These are phyloP conservation scores for Cornus suecica DNA, from an alignment of 148 eudicot genomes.

Conservation along the genomic window DNA sequence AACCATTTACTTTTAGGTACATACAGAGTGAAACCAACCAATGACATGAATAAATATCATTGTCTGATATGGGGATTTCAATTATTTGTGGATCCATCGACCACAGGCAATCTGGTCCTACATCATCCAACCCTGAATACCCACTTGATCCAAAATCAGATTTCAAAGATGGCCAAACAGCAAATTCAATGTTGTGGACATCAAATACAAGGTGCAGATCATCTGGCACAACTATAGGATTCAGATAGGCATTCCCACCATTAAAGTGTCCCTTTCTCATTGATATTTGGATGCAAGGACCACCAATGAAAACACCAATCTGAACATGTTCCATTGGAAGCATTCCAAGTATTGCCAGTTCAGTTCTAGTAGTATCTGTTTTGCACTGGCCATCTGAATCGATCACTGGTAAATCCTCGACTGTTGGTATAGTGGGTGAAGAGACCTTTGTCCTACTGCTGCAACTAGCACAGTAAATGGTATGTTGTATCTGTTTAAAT, in stretches of 20 bases:
- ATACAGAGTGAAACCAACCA: conserved; percentile 37
- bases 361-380: conserved; percentile 33
- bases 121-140: conserved; percentile 25
- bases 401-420: conserved; percentile 17
- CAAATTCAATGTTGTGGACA: conserved; percentile 45
- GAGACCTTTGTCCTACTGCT: conserved; percentile 14
- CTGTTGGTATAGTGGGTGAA: conserved; percentile 26
- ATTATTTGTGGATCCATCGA: conserved; percentile 31
- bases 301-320: conserved; percentile 58
- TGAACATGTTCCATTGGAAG: conserved; percentile 62
- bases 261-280: conserved; percentile 34
- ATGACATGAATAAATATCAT: conserved; percentile 38
- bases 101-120: conserved; percentile 24
- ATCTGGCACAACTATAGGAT: conserved; percentile 23
- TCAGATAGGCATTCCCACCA: conserved; percentile 18
- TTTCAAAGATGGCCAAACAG: conserved; percentile 54
- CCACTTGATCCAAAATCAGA: conserved; percentile 31
- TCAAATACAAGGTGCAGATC: conserved; percentile 39
- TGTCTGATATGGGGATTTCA: conserved; percentile 26
- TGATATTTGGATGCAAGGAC: conserved; percentile 53
- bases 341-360: conserved; percentile 37
- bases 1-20: conserved; percentile 48
- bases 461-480: conserved; percentile 23
- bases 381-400: conserved; percentile 20
- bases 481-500: conserved; percentile 41